A percentile compares a stretch with the other conserved stretches of the same genome.
Evolutionary conservation across 306 rosid species (phyloP).

Genomic region (Ammopiptanthus mongolicus): DNA sequence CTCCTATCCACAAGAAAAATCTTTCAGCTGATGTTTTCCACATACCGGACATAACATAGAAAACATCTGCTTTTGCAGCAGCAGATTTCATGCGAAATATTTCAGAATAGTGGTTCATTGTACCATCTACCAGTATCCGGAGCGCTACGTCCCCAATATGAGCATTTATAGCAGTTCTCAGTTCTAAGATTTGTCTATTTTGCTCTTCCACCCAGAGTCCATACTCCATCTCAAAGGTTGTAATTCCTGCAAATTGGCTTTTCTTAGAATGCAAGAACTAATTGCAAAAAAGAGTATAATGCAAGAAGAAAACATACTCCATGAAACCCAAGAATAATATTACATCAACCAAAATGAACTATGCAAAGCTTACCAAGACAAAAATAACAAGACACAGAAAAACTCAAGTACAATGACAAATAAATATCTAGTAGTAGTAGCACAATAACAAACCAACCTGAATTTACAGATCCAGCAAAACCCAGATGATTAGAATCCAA

Average conservation of each 20-base stretch:
- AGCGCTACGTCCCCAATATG: constrained; percentile 76
- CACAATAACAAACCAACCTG: constrained; percentile 57
- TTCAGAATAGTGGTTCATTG: constrained; percentile 69
- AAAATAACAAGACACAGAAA: not conserved
- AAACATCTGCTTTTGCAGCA: constrained; percentile 89
- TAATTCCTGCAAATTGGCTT: constrained; percentile 44
- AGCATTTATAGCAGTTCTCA: constrained; percentile 65
- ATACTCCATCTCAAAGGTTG: constrained; percentile 85
- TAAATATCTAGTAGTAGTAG: constrained; percentile 17
- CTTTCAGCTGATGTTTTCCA: constrained; percentile 93
- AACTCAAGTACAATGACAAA: not conserved
- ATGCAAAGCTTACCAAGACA: not conserved
- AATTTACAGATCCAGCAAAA: constrained; percentile 53
- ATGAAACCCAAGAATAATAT: not conserved
- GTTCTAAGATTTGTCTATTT: constrained; percentile 54
- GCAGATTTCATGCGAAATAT: constrained; percentile 77
- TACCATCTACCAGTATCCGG: constrained; percentile 58
- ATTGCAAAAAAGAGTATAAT: not conserved
- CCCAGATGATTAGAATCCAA: constrained; percentile 62
- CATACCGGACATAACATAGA: constrained; percentile 86
- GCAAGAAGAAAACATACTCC: not conserved
- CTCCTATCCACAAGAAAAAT: constrained; percentile 96
- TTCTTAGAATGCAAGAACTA: constrained; percentile 22
- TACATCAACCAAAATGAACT: constrained; percentile 4
- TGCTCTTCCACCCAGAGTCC: constrained; percentile 92